Evolutionary conservation across 1,139 yeast genomes (phyloP), one percentile per base, ranked within the genome.

Genomic region (Geotrichum bryndzae): DNA sequence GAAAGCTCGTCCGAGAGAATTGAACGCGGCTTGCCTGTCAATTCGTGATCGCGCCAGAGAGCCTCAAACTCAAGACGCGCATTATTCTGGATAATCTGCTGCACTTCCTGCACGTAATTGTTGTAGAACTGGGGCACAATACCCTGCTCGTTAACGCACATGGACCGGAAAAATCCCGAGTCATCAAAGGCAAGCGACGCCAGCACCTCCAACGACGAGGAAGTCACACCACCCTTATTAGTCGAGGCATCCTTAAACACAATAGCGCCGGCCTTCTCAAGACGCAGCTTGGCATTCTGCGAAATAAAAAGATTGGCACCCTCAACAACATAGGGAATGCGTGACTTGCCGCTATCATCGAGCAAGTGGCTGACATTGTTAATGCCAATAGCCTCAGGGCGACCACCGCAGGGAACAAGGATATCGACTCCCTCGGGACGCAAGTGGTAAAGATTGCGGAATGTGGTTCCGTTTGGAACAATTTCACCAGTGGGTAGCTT

Each of bases 371-470:
- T 79, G 64, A 92, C 96, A 71, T 89, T 94, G 74, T 86, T 87
- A 66, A 94, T 85, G 75, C 92, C 96, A 75, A 94, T 87, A 22
- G 98, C 96, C 69, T 89, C 94, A 65, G 99, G 99, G 77, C 99
- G 88, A 69, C 99, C 99, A 76, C 99, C 99, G 77, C 99, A 94
- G 63, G 99, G 99, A 56, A 92, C 98, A 77, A 94, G 91, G 68
- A 92, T 81, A 46, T 85, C 85, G 59, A 84, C 80, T 61, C 88
- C 87, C 68, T 83, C 86, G 68, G 86, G 83, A 65, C 87, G 78
- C 70, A 90, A 80, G 74, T 94, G 99, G 86, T 89, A 92, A 55
- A 85, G 82, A 77, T 94, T 94, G 79, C 99, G 86, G 80, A 92
- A 94, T n/a, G 87, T 82, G 59, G 91, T 87, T 70, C 99, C 99